Base-by-base conservation (phyloP, 441 rosid species). In the Daphne laureola region DNA sequence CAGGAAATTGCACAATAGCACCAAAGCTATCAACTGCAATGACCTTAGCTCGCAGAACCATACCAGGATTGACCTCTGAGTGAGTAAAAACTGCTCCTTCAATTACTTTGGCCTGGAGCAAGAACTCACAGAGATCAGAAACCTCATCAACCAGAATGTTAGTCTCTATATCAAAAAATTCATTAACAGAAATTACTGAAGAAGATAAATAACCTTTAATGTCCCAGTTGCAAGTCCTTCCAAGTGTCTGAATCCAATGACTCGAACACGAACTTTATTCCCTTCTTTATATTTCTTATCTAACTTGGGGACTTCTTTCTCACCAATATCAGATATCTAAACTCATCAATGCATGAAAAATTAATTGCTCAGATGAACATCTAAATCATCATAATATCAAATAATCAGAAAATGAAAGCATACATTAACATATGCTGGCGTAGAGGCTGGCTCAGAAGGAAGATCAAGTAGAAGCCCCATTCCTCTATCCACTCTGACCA, bases 41-140 rank as follows among this genome's bases (percentile, higher is more conserved):
- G 57, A 90, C 58, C 75, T 84, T 87, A 51, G 94, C 98, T 74
- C 77, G 80, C 51, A 81, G 74, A 67, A 86, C 87, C 97, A 94
- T 87, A 68, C 99, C 99, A 56, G 99, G 96, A 76, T 86, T 87
- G 59, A 90, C 97, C 69, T 94, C 99, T 17, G 95, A 84, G 75
- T 90, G 99, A 58, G 85, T 84, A 73, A 87, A 86, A 16, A 86
- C 94, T 53, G 83, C 76, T 15, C 95, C 98, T 76, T 90, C 95
- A 76, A 94, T 82, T 64, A 96, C 96, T 57, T 91, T 86, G 57
- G 87, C 94, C 99, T 94, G 84, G 58, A 68, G 26, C 53, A 45
- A 59, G 75, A 61, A 62, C 43, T 35, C 16, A 44, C 27, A 47
- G 46, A 16, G 55, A 54, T 40, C 44, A 53, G 44, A 56, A 23